phyloP scores from a whole-genome alignment of 2,329 filamentous ascomycete genomes.

The Beauveria caledonica region DNA sequence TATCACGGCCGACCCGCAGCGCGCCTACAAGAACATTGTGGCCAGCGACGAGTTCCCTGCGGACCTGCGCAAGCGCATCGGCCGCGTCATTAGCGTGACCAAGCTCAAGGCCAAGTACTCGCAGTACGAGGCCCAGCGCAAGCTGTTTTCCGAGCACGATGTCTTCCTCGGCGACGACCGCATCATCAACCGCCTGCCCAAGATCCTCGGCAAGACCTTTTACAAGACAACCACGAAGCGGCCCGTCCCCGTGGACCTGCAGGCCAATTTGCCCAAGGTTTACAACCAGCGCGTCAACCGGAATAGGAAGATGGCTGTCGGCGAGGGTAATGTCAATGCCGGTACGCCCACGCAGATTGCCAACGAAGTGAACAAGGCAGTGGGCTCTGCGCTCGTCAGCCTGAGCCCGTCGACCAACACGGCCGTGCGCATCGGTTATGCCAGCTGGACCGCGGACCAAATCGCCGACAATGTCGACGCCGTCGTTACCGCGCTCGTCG shows the following conservation, averaged over 20 bases:
- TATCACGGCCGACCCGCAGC: slow-evolving; percentile 74
- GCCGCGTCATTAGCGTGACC: slow-evolving; percentile 68
- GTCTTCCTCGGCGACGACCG: slow-evolving; percentile 90
- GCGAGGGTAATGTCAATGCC: slow-evolving; percentile 32
- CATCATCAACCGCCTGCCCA: slow-evolving; percentile 65
- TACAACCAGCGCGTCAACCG: slow-evolving; percentile 51
- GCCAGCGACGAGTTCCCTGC: slow-evolving; percentile 63
- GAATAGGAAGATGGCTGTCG: slow-evolving; percentile 39
- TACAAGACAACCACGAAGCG: slow-evolving; percentile 78
- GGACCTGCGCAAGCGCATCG: slow-evolving; percentile 58
- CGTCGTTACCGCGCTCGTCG: slow-evolving; percentile 60
- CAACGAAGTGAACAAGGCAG: slow-evolving; percentile 70
- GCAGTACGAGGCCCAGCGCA: slow-evolving; percentile 78
- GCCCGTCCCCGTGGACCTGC: slow-evolving; percentile 73
- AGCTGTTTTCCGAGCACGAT: slow-evolving; percentile 79
- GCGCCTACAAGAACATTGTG: slow-evolving; percentile 83
- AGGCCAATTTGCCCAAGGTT: slow-evolving; percentile 51
- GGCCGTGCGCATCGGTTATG: slow-evolving; percentile 69
- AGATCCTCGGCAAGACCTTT: slow-evolving; percentile 81
- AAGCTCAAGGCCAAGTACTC: slow-evolving; percentile 80
- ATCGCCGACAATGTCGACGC: slow-evolving; percentile 73
- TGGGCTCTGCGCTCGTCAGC: slow-evolving; percentile 71
- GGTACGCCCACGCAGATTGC: slow-evolving; percentile 60
- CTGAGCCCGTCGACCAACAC: slow-evolving; percentile 73
- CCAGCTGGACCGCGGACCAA: slow-evolving; percentile 65